Percentiles rank a stretch among this genome's conserved stretches.
phyloP scores from a whole-genome alignment of 225 moss, liverwort and hornwort species.

The Thuidium tamariscinum region DNA sequence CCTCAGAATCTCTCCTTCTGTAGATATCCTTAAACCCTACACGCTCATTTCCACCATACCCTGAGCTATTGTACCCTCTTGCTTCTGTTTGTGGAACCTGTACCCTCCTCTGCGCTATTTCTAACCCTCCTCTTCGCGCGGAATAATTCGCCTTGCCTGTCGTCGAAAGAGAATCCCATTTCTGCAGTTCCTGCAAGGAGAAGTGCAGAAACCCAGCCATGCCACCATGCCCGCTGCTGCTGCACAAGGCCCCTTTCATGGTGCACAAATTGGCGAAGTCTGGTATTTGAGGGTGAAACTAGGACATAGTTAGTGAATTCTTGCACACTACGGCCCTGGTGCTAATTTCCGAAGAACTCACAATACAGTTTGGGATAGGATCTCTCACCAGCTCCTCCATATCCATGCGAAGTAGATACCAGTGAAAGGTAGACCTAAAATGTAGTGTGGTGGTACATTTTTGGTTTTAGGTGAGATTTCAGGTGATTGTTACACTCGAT shows the following conservation, averaged over 20 bases:
- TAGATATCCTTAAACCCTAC: slow-evolving; percentile 2
- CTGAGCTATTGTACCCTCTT: neutral
- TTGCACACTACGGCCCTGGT: neutral
- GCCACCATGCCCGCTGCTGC: neutral
- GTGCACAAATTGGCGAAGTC: neutral
- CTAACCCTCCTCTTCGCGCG: neutral
- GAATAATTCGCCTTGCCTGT: neutral
- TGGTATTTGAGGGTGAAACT: neutral
- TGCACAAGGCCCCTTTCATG: slow-evolving; percentile 15
- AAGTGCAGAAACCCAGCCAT: neutral
- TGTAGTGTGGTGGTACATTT: neutral
- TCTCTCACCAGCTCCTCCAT: neutral
- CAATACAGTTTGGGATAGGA: neutral
- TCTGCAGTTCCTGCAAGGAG: neutral
- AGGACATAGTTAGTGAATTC: neutral
- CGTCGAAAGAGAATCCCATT: neutral
- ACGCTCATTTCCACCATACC: neutral
- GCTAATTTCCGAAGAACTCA: neutral
- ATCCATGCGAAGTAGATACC: neutral
- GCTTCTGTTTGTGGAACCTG: neutral
- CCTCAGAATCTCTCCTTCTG: neutral
- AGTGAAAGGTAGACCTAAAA: neutral
- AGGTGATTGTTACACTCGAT: neutral
- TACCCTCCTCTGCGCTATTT: neutral
- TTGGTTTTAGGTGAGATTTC: neutral